Evolutionary conservation across 129 eudicot genomes (phyloP).

Genomic region (Scalesia atractyloides): DNA sequence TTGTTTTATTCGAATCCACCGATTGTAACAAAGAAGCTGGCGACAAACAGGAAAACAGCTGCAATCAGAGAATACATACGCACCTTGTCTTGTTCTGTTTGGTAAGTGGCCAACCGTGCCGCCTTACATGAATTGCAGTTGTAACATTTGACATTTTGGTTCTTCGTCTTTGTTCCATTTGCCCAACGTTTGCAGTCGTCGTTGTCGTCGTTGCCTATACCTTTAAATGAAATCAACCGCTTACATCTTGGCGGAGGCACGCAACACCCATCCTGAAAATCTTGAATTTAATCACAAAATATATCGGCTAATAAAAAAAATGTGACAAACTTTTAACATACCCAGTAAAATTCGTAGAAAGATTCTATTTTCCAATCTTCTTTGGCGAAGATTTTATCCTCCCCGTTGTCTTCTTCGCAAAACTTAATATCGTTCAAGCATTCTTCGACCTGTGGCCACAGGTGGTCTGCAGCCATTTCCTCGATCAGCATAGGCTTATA

Average conservation of each 20-base stretch:
- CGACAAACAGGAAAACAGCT: conserved; percentile 30
- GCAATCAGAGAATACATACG: conserved; percentile 26
- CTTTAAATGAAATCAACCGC: conserved; percentile 8
- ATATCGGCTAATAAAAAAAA: neutral
- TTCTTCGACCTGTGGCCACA: conserved; percentile 25
- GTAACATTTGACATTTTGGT: conserved; percentile 29
- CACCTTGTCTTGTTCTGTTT: conserved; percentile 34
- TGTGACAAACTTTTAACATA: conserved; percentile 7
- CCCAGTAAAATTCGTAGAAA: conserved; percentile 33
- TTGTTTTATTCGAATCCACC: conserved; percentile 32
- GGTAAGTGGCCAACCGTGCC: conserved; percentile 41
- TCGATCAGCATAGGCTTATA: conserved; percentile 32
- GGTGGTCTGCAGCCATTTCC: conserved; percentile 28
- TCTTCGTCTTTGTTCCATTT: conserved; percentile 25
- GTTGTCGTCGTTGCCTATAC: conserved; percentile 19
- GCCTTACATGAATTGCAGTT: conserved; percentile 42
- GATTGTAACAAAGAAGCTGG: conserved; percentile 27
- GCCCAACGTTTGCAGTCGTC: conserved; percentile 39
- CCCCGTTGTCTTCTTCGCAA: conserved; percentile 30
- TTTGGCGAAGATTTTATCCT: conserved; percentile 25
- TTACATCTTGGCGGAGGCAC: conserved; percentile 35
- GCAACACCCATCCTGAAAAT: conserved; percentile 42
- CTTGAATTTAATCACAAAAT: neutral
- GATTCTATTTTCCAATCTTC: conserved; percentile 39
- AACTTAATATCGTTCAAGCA: conserved; percentile 35